These are phyloP conservation scores for Suillus sp. DNA, from an alignment of 768 basidiomycete species.

Conservation along the genomic window DNA sequence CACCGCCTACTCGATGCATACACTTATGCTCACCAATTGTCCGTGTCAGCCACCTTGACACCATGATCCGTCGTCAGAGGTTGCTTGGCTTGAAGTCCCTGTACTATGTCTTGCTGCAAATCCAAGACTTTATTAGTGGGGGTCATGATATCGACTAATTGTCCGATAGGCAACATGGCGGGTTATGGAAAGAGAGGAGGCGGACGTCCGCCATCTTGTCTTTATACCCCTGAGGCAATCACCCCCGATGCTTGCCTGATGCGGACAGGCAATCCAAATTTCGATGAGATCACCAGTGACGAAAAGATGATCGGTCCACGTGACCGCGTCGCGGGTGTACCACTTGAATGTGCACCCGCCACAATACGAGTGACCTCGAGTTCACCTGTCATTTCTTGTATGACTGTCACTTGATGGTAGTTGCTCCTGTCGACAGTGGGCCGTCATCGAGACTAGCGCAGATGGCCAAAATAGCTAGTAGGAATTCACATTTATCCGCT, in stretches of 20 bases:
- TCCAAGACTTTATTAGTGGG: conserved; percentile 26
- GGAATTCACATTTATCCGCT: not conserved
- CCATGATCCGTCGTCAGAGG: conserved; percentile 64
- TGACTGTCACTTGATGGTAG: not conserved
- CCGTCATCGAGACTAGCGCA: not conserved
- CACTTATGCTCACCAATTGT: conserved; percentile 52
- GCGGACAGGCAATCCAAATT: conserved; percentile 1
- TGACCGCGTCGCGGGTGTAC: not conserved
- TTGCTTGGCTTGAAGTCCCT: conserved; percentile 17
- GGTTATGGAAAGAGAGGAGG: not conserved
- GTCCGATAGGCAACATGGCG: conserved; percentile 19
- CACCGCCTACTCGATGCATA: conserved; percentile 10
- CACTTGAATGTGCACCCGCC: not conserved
- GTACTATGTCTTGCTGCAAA: conserved; percentile 27
- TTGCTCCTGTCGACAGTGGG: not conserved
- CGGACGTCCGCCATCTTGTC: not conserved
- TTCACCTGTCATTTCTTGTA: not conserved
- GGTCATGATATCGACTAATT: conserved; percentile 18
- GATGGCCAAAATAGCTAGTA: not conserved
- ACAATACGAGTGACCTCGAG: not conserved
- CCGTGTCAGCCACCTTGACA: conserved; percentile 58
- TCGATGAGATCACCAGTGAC: conserved; percentile 20
- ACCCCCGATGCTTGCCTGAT: too few relatives aligned
- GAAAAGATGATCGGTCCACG: conserved; percentile 18
- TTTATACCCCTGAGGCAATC: conserved; percentile 4